phyloP scores from a whole-genome alignment of 1,284 basidiomycete genomes.

The Dichomitus squalens region DNA sequence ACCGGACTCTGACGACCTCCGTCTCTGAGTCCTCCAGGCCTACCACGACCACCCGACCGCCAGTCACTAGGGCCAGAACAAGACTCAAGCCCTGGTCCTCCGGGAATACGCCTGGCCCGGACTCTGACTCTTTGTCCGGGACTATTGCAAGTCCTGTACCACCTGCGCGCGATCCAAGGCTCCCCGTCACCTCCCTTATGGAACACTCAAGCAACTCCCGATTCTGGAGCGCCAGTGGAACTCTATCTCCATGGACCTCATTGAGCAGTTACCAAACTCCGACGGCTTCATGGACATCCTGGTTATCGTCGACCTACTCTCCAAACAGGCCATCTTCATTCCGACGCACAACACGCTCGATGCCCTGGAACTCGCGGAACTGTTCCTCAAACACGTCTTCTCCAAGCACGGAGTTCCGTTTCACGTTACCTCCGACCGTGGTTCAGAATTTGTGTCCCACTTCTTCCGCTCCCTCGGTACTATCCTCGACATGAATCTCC shows the following conservation, averaged over 20 bases:
- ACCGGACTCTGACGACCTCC: conserved; percentile 8
- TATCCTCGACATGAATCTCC: conserved; percentile 10
- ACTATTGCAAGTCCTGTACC: conserved; percentile 13
- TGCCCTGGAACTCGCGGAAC: background rate
- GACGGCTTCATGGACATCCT: conserved; percentile 8
- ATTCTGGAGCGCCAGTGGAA: conserved; percentile 6
- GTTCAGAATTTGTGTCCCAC: conserved; percentile 17
- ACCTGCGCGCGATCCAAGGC: conserved; percentile 6
- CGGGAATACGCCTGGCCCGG: conserved; percentile 16
- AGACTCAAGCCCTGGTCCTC: conserved; percentile 14
- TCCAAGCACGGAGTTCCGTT: conserved; percentile 32
- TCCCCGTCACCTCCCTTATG: conserved; percentile 1
- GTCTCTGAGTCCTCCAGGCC: conserved; percentile 7
- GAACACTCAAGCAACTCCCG: conserved; percentile 6
- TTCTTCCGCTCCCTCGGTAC: conserved; percentile 29
- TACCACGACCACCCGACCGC: conserved; percentile 7
- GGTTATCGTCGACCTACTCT: conserved; percentile 6
- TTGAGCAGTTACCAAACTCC: conserved; percentile 5
- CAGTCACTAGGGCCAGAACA: conserved; percentile 16
- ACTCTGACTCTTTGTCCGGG: conserved; percentile 4
- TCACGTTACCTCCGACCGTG: conserved; percentile 34
- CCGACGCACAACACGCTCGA: conserved; percentile 31
- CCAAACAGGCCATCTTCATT: conserved; percentile 18
- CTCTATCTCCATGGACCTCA: conserved; percentile 20
- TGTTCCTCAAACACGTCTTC: conserved; percentile 35